phyloP scores from a whole-genome alignment of 129 eudicot species.

The Chrysanthemum seticuspe region DNA sequence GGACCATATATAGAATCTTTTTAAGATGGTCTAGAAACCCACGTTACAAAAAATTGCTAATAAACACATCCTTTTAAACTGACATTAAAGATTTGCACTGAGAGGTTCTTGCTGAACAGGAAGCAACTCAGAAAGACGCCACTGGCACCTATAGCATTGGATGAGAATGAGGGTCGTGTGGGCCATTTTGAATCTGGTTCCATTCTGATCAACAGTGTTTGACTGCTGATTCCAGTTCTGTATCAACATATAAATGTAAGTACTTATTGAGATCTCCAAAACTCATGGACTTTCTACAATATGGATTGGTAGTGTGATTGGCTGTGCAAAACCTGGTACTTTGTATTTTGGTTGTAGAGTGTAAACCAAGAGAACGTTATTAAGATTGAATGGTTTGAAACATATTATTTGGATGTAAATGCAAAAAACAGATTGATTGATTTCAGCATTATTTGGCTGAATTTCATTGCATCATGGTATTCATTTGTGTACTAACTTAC shows the following conservation, averaged over 20 bases:
- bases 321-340: conserved; percentile 2
- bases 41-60: neutral
- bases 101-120: conserved; percentile 35
- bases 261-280: conserved; percentile 24
- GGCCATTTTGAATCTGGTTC: conserved; percentile 46
- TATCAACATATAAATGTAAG: conserved; percentile 29
- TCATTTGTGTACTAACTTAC: neutral
- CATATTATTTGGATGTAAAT: neutral
- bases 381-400: neutral
- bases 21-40: neutral
- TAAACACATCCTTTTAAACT: neutral
- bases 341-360: conserved; percentile 1
- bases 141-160: conserved; percentile 37
- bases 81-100: conserved; percentile 9
- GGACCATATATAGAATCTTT: neutral
- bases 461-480: neutral
- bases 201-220: conserved; percentile 33
- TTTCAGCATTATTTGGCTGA: neutral
- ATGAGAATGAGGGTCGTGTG: conserved; percentile 48
- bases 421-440: neutral
- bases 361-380: neutral
- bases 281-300: conserved; percentile 11
- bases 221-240: conserved; percentile 12
- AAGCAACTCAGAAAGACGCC: conserved; percentile 42
- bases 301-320: conserved; percentile 13